Evolutionary conservation across 331 rosid species (phyloP).

Genomic region (Arachis monticola): DNA sequence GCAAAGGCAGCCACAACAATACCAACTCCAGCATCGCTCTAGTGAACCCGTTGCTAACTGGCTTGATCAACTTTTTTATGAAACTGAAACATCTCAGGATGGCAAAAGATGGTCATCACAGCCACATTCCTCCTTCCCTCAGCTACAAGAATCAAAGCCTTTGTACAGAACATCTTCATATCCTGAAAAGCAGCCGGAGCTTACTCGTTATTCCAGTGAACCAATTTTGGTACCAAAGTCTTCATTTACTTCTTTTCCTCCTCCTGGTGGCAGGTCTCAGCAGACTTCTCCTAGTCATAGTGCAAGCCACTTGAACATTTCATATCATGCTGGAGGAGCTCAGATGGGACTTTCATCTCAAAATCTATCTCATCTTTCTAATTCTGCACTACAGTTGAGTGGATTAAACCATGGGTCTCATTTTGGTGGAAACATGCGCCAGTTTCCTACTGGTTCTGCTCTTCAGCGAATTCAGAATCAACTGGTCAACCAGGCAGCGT

Average conservation of each 20-base stretch:
- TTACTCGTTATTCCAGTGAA: constrained; percentile 70
- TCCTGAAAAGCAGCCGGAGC: constrained; percentile 82
- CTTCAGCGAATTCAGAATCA: constrained; percentile 61
- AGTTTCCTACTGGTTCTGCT: constrained; percentile 50
- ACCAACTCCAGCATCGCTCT: constrained; percentile 57
- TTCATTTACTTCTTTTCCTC: constrained; percentile 78
- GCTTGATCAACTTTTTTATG: constrained; percentile 69
- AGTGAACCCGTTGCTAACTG: constrained; percentile 78
- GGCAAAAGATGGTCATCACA: constrained; percentile 96
- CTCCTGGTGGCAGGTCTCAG: constrained; percentile 70
- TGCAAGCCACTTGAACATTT: constrained; percentile 60
- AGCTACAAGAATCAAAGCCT: constrained; percentile 56
- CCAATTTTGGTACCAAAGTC: constrained; percentile 74
- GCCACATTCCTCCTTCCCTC: constrained; percentile 53
- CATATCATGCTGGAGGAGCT: constrained; percentile 66
- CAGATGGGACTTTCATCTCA: constrained; percentile 70
- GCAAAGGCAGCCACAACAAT: constrained; percentile 57
- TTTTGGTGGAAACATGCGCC: constrained; percentile 70
- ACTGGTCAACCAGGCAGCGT: constrained; percentile 66
- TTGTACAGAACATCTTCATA: constrained; percentile 87
- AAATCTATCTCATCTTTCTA: constrained; percentile 62
- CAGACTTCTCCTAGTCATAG: constrained; percentile 76
- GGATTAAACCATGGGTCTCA: constrained; percentile 70
- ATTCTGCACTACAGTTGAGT: constrained; percentile 62
- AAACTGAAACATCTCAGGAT: constrained; percentile 59